These are phyloP conservation scores for Eutreptiella sp. DNA, from an alignment of 208 protist genomes.

Conservation along the genomic window DNA sequence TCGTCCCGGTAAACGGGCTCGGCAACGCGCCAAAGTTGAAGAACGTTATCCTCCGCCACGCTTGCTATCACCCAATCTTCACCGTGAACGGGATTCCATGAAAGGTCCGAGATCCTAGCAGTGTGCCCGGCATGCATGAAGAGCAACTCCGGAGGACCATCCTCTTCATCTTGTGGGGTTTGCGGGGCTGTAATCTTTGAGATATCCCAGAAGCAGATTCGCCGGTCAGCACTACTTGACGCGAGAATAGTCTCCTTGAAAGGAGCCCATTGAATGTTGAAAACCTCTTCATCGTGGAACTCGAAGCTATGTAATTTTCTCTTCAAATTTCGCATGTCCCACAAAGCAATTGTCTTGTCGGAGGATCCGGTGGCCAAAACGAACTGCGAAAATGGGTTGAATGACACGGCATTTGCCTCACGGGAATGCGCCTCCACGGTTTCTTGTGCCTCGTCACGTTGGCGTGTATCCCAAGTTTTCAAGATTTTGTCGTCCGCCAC, in stretches of 20 bases:
- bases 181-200: slow-evolving; percentile 73
- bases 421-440: too few species aligned
- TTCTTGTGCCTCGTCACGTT: too few species aligned
- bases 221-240: slow-evolving; percentile 50
- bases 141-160: slow-evolving; percentile 39
- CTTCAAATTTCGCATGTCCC: slow-evolving; percentile 73
- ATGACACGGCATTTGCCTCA: too few species aligned
- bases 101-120: slow-evolving; percentile 70
- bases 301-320: slow-evolving; percentile 61
- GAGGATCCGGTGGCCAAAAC: slow-evolving; percentile 65
- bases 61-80: slow-evolving; percentile 67
- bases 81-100: slow-evolving; percentile 58
- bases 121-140: slow-evolving; percentile 89
- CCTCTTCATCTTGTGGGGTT: slow-evolving; percentile 67
- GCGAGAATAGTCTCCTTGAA: slow-evolving; percentile 65
- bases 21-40: slow-evolving; percentile 83
- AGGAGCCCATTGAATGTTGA: slow-evolving; percentile 53
- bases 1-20: slow-evolving; percentile 19
- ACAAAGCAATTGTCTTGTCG: slow-evolving; percentile 68
- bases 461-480: too few species aligned
- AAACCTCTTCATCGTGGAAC: slow-evolving; percentile 49
- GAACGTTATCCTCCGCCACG: slow-evolving; percentile 80
- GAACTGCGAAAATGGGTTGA: slow-evolving; percentile 61
- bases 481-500: too few species aligned
- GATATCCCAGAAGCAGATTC: slow-evolving; percentile 73